Evolutionary conservation across 2,329 filamentous ascomycete species (phyloP).

Genomic region (Parasarocladium wereldwijsianum): DNA sequence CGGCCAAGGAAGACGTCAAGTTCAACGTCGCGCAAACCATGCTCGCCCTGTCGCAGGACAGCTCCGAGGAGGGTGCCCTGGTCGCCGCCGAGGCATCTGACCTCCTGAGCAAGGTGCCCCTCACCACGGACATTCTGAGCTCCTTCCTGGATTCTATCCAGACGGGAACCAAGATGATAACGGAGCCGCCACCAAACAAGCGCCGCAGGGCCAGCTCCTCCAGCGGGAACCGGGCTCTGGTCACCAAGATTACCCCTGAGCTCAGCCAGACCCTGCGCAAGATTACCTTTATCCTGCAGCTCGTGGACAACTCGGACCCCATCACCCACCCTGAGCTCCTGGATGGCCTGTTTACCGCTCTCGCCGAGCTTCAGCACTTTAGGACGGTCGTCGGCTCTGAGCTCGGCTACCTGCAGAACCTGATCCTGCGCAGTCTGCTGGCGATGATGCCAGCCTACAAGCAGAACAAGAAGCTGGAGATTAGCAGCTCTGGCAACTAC

Average conservation of each 20-base stretch:
- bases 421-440: slow-evolving; percentile 69
- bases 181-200: slow-evolving; percentile 61
- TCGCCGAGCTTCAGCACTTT: slow-evolving; percentile 80
- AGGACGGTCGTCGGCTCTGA: slow-evolving; percentile 70
- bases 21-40: slow-evolving; percentile 45
- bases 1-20: slow-evolving; percentile 50
- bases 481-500: slow-evolving; percentile 68
- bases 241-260: slow-evolving; percentile 48
- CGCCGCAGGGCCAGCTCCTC: slow-evolving; percentile 64
- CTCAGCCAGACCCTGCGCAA: slow-evolving; percentile 55
- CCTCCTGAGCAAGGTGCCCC: slow-evolving; percentile 55
- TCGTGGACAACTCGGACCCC: slow-evolving; percentile 69
- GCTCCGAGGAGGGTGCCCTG: slow-evolving; percentile 14
- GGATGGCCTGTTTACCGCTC: slow-evolving; percentile 63
- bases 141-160: slow-evolving; percentile 63
- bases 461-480: slow-evolving; percentile 40
- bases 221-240: slow-evolving; percentile 45
- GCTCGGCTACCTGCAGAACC: slow-evolving; percentile 75
- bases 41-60: slow-evolving; percentile 43
- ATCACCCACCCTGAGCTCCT: slow-evolving; percentile 64
- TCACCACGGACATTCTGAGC: slow-evolving; percentile 58
- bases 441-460: slow-evolving; percentile 72
- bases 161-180: slow-evolving; percentile 56
- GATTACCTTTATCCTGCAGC: slow-evolving; percentile 74
- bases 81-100: slow-evolving; percentile 51